These are phyloP conservation scores for Neurospora sublineolata DNA, from an alignment of 495 filamentous ascomycete species.

Conservation along the genomic window DNA sequence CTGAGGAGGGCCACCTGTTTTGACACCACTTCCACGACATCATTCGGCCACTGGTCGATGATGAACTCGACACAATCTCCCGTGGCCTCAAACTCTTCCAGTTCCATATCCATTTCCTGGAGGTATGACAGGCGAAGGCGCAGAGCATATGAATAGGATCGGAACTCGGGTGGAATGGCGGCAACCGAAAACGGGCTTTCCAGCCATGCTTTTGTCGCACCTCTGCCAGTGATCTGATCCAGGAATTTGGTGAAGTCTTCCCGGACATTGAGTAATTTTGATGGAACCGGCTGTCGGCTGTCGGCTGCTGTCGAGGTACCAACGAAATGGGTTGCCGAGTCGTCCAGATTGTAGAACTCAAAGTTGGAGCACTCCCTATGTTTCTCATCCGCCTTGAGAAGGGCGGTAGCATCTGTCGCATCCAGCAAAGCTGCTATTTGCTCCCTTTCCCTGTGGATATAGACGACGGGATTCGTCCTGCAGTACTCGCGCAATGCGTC, in stretches of 20 bases:
- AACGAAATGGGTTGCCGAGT: conserved; percentile 14
- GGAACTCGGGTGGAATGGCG: conserved; percentile 53
- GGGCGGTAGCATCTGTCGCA: conserved; percentile 43
- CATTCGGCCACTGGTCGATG: conserved; percentile 49
- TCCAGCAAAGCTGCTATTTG: conserved; percentile 55
- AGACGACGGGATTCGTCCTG: conserved; percentile 59
- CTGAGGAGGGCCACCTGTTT: conserved; percentile 47
- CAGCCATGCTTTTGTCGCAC: conserved; percentile 43
- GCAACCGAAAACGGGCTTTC: conserved; percentile 63
- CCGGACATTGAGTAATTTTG: conserved; percentile 58
- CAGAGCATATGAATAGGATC: conserved; percentile 55
- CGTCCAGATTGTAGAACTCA: conserved; percentile 65
- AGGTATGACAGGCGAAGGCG: conserved; percentile 52
- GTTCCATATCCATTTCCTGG: conserved; percentile 38
- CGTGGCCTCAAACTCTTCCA: conserved; percentile 54
- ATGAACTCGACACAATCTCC: conserved; percentile 65
- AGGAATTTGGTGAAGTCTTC: conserved; percentile 65
- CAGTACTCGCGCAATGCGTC: conserved; percentile 46
- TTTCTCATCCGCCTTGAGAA: conserved; percentile 38
- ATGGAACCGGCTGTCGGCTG: conserved; percentile 27
- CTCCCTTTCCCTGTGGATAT: conserved; percentile 57
- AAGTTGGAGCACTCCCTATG: conserved; percentile 63
- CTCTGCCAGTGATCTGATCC: conserved; percentile 49
- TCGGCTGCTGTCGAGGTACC: conserved; percentile 23
- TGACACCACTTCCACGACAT: conserved; percentile 40